Conservation (phyloP, 2,329 filamentous ascomycete genomes). For the Ophiocordyceps camponoti-rufipedis region DNA sequence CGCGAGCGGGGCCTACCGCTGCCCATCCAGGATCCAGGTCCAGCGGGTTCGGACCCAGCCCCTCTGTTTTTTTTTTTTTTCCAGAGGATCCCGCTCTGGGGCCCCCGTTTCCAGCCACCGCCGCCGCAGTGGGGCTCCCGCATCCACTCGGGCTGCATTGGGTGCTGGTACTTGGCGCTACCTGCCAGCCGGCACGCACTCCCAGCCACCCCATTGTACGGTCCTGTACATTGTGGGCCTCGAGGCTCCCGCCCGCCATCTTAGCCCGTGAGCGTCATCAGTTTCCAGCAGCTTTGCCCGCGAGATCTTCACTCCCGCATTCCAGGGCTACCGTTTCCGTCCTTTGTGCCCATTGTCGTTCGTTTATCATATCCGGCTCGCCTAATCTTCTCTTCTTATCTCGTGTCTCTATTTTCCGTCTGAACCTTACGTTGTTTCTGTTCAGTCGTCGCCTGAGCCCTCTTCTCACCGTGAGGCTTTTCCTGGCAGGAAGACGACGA, state of each 20-base stretch:
- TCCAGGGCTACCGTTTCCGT: no score
- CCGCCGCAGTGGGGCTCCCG: neutral
- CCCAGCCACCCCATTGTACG: neutral
- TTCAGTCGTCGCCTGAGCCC: neutral
- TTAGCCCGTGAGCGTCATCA: no score
- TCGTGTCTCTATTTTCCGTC: neutral
- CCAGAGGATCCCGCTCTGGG: neutral
- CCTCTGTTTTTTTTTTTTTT: neutral
- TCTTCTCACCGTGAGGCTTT: neutral
- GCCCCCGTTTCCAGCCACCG: neutral
- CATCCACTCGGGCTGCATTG: no score
- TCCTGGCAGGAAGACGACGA: neutral
- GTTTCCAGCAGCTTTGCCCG: neutral
- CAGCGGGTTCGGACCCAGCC: neutral
- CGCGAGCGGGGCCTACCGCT: neutral
- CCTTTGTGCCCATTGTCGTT: no score
- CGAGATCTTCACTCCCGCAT: no score
- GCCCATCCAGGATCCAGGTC: neutral
- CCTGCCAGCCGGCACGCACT: neutral
- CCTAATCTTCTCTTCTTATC: neutral
- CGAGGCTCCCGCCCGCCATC: no score
- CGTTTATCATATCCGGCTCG: neutral
- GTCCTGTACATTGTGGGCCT: no score
- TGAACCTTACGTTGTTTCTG: no score
- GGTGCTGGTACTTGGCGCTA: neutral